phyloP scores from a whole-genome alignment of 768 basidiomycete species.

The Termitomyces eurrhizus region DNA sequence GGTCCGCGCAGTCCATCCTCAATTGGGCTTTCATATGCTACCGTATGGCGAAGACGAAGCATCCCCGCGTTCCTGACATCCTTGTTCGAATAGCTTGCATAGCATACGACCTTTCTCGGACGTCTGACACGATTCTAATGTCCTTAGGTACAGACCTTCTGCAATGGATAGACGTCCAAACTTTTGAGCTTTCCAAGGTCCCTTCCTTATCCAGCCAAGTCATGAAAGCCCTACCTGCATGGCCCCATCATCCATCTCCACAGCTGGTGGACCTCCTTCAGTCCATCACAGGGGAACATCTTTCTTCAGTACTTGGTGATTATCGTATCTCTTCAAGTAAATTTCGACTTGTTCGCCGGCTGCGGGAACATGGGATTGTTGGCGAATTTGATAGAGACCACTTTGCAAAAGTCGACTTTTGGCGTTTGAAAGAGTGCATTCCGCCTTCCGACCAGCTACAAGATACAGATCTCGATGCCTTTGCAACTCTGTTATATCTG shows the following conservation, averaged over 20 bases:
- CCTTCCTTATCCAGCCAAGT: slow-evolving; percentile 38
- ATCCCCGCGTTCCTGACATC: slow-evolving; percentile 57
- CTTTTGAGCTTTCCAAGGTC: slow-evolving; percentile 32
- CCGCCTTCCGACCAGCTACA: slow-evolving; percentile 52
- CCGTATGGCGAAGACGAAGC: slow-evolving; percentile 32
- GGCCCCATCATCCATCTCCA: slow-evolving; percentile 63
- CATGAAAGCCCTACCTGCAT: slow-evolving; percentile 60
- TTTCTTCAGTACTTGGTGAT: slow-evolving; percentile 57
- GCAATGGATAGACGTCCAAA: slow-evolving; percentile 9
- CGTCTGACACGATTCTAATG: slow-evolving; percentile 24
- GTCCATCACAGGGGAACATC: slow-evolving; percentile 39
- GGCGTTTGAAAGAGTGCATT: slow-evolving; percentile 80
- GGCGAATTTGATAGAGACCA: slow-evolving; percentile 34
- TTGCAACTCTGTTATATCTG: slow-evolving; percentile 57
- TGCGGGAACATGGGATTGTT: slow-evolving; percentile 46
- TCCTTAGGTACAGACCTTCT: slow-evolving; percentile 43
- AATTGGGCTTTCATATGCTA: slow-evolving; percentile 71
- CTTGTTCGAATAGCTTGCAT: slow-evolving; percentile 65
- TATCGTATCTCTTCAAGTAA: slow-evolving; percentile 65
- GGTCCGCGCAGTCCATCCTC: slow-evolving; percentile 69
- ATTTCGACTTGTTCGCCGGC: slow-evolving; percentile 66
- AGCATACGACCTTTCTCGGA: slow-evolving; percentile 49
- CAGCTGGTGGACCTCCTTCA: slow-evolving; percentile 41
- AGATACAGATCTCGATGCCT: slow-evolving; percentile 68
- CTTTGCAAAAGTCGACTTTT: slow-evolving; percentile 67